These are phyloP conservation scores for Ceratopteris richardii DNA, from an alignment of 75 land plant genomes.

Conservation along the genomic window DNA sequence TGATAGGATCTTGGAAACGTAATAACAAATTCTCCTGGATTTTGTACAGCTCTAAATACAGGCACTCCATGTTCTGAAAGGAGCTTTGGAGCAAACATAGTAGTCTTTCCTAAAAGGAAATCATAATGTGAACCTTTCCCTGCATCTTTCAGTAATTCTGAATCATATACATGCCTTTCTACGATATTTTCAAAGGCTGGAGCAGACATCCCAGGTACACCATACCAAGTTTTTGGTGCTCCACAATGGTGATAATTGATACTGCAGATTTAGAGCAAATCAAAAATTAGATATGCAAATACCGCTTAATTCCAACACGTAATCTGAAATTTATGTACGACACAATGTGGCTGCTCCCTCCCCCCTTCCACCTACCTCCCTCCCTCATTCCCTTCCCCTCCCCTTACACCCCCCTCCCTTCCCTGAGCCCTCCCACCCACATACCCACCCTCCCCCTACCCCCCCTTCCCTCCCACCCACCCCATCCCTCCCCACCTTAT, in stretches of 20 bases:
- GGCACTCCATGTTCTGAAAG: conserved; percentile 62
- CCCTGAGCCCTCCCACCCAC: no score
- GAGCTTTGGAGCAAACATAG: conserved; percentile 85
- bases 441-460: no score
- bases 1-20: conserved; percentile 92
- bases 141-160: conserved; percentile 39
- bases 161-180: conserved; percentile 50
- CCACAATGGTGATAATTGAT: conserved; percentile 98
- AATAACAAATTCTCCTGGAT: conserved; percentile 81
- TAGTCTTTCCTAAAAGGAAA: conserved; percentile 81
- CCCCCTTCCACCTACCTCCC: no score
- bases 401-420: no score
- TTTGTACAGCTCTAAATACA: conserved; percentile 80
- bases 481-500: no score
- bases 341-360: no score
- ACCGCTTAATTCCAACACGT: neutral
- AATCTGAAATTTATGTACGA: neutral
- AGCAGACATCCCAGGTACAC: conserved; percentile 84
- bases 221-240: conserved; percentile 94
- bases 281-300: no score
- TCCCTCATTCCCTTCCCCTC: no score
- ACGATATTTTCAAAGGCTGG: conserved; percentile 68
- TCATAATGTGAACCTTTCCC: conserved; percentile 81
- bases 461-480: no score
- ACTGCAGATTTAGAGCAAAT: conserved; percentile 28